Evolutionary conservation across 2,329 filamentous ascomycete genomes (phyloP), one percentile per base, ranked within the genome.

Genomic region (Scedosporium boydii): DNA sequence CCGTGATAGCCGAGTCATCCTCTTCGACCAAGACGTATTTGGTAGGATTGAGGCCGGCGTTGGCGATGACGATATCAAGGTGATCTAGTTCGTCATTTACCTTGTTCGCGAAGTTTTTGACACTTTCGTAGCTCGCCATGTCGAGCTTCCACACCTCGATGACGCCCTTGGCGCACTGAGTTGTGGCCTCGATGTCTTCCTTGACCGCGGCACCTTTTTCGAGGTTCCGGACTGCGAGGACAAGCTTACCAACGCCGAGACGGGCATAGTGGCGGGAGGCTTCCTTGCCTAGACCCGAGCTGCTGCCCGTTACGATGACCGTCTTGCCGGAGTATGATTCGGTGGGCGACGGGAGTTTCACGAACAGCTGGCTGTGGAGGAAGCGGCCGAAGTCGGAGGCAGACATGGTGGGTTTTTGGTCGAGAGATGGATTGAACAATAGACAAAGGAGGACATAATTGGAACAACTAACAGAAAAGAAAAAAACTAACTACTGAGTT

Each of bases 131-230:
- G 0, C 72, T 76, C 4, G 63, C 61, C 74, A 83, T 77, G 56
- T 84, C 79, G n/a, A 84, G 66, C 2, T 68, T 9, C 79, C 78
- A 83, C 9, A 84, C 79, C 10, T 80, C 72, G 12, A 83, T 73
- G 34, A 21, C 23, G 7, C 16, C 23, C 18, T 27, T 41, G 4
- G 48, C 12, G 16, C 12, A 21, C 6, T 51, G 16, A 18, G 60
- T 57, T n/a, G 34, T 21, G 29, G 42, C 14, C 4, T 57, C 18
- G 34, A 62, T 44, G 14, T 51, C 16, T 10, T 44, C 44, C 21
- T 41, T 56, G 18, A 78, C 80, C 0, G 65, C 69, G 34, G 80
- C 72, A 6, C 81, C 81, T 58, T 76, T 79, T 4, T 69, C 63
- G 0, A 64, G 38, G 2, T 73, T 77, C 2, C 82, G 78, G 1